Conservation (phyloP, 306 rosid genomes). For the Quillaja saponaria region DNA sequence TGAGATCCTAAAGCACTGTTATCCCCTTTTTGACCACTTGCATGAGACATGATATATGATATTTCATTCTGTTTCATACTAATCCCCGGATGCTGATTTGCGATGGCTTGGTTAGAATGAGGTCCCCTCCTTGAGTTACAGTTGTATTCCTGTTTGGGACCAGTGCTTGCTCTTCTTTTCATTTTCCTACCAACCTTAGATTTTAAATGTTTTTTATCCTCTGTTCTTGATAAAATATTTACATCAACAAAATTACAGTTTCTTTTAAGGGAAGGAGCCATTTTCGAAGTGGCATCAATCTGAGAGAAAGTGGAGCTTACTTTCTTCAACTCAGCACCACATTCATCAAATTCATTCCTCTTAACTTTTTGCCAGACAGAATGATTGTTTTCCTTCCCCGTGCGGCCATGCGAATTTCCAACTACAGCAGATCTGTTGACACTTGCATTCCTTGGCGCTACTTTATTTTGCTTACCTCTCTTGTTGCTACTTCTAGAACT, state of each 20-base stretch:
- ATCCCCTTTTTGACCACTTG: conserved; percentile 33
- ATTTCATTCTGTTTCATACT: conserved; percentile 40
- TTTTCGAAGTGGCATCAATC: conserved; percentile 33
- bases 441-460: conserved; percentile 43
- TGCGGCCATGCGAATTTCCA: conserved; percentile 45
- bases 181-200: conserved; percentile 46
- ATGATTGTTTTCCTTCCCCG: conserved; percentile 65
- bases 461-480: conserved; percentile 55
- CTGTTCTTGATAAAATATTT: conserved; percentile 35
- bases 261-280: conserved; percentile 42
- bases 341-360: conserved; percentile 44
- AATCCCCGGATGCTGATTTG: conserved; percentile 39
- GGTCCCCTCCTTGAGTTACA: conserved; percentile 52
- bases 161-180: conserved; percentile 42
- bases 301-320: conserved; percentile 41
- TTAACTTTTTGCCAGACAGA: conserved; percentile 89
- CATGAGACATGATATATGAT: conserved; percentile 36
- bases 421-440: conserved; percentile 42
- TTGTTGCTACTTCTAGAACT: conserved; percentile 39
- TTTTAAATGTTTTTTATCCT: conserved; percentile 49
- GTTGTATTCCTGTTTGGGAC: conserved; percentile 45
- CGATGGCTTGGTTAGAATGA: conserved; percentile 35
- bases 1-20: conserved; percentile 36
- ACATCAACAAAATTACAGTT: conserved; percentile 32
- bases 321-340: conserved; percentile 49